Conservation (phyloP, 768 basidiomycete genomes). For the Boletus coccyginus region DNA sequence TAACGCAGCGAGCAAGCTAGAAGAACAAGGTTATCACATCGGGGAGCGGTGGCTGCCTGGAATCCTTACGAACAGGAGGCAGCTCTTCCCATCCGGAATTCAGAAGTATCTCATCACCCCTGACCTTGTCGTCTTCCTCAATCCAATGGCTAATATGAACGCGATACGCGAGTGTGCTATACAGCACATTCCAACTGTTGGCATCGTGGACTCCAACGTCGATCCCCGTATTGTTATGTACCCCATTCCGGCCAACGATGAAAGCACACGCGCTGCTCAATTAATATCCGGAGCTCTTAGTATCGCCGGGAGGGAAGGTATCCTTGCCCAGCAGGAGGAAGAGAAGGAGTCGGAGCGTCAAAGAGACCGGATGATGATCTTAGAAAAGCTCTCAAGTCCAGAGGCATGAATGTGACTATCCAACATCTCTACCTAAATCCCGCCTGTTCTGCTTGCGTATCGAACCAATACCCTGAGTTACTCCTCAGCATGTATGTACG, state of each 20-base stretch:
- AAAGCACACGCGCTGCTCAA: conserved; percentile 87
- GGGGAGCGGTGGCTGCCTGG: conserved; percentile 92
- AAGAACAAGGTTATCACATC: conserved; percentile 77
- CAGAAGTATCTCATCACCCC: conserved; percentile 61
- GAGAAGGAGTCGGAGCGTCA: conserved; percentile 22
- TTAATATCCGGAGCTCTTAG: conserved; percentile 87
- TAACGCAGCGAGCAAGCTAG: conserved; percentile 78
- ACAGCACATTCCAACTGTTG: conserved; percentile 90
- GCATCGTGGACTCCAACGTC: conserved; percentile 90
- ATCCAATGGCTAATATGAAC: conserved; percentile 79
- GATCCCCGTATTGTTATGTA: conserved; percentile 98
- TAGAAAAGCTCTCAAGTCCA: conserved; percentile 23
- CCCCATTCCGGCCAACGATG: conserved; percentile 98
- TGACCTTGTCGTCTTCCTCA: conserved; percentile 88
- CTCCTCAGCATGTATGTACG: conserved; percentile 17
- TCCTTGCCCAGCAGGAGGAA: conserved; percentile 41
- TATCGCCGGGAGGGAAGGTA: conserved; percentile 79
- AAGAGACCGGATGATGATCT: conserved; percentile 25
- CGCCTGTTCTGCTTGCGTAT: conserved; percentile 51
- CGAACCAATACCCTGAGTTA: conserved; percentile 64
- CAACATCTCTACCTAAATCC: conserved; percentile 24
- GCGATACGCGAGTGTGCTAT: conserved; percentile 91
- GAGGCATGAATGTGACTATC: conserved; percentile 11
- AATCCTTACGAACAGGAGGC: conserved; percentile 83
- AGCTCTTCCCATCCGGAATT: conserved; percentile 65